Base-by-base conservation (phyloP, 2,329 filamentous ascomycete species). In the Neospermospora avenae region DNA sequence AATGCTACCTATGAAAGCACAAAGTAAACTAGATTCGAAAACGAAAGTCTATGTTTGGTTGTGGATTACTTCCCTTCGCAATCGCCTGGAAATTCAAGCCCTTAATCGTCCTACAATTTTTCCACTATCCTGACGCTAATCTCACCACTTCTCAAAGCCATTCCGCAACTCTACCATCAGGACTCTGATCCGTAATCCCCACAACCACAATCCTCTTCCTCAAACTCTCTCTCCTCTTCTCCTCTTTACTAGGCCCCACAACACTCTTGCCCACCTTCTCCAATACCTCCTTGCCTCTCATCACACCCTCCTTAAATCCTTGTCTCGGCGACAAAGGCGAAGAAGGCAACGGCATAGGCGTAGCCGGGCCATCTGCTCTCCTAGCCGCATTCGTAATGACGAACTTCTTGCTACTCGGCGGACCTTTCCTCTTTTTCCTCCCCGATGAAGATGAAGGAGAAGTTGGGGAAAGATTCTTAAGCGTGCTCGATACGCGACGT, bases 131-230 rank as follows among this genome's bases (percentile, higher is more conserved):
- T 2, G 13, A 14, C 13, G 11, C 24, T 4, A 16, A 34, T 55
- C 28, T 16, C 28, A 55, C 22, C 28, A 55, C 10, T 46, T 61
- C 14, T 70, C 63, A 57, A 28, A 66, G 42, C 64, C 64, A 66
- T 51, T 63, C 64, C 1, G 64, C 59, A 13, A 61, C 48, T 20
- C 60, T 46, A 18, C 59, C 64, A 60, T 65, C 64, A 51, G 68
- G 68, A 51, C 37, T 57, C 44, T 68, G 67, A 61, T 70, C 67
- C 16, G 60, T 61, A 22, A 67, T 46, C 4, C 67, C 67, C 20
- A 70, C 59, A 25, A 69, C 57, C 4, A 64, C 57, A 58, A 70
- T 69, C 24, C 63, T 64, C 58, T 66, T 65, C 63, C 65, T 69
- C 60, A 70, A 56, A 37, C 63, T 63, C 35, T 66, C 59, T 41